Conservation (phyloP, 2,329 filamentous ascomycete genomes). For the Colletotrichum australisinense region DNA sequence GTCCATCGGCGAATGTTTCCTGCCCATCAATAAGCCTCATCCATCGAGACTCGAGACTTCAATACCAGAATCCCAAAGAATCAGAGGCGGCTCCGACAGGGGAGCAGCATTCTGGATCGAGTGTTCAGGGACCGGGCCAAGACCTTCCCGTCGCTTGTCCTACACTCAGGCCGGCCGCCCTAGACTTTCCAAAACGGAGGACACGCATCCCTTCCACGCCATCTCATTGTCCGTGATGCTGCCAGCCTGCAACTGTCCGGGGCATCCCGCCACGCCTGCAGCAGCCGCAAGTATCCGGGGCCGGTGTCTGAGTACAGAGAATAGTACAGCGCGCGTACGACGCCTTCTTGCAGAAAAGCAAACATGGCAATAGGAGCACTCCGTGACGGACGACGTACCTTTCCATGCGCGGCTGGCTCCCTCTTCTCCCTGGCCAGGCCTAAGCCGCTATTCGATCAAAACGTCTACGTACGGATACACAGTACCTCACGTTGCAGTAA, state of each 20-base stretch:
- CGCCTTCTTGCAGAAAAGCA: neutral
- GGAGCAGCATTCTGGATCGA: neutral
- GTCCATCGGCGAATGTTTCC: neutral
- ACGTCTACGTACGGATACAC: too few species aligned
- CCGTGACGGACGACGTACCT: neutral
- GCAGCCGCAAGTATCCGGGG: neutral
- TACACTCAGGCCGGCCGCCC: conserved; percentile 4
- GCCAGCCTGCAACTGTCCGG: conserved; percentile 15
- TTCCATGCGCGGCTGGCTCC: neutral
- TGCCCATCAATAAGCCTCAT: neutral
- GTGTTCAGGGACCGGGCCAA: conserved; percentile 25
- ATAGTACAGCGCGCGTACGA: neutral
- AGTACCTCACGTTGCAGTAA: neutral
- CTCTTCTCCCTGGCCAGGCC: neutral
- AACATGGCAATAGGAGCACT: neutral
- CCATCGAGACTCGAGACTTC: neutral
- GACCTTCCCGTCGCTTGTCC: conserved; percentile 16
- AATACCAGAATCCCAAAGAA: neutral
- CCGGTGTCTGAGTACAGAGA: neutral
- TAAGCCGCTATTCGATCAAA: neutral
- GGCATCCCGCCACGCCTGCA: conserved; percentile 7
- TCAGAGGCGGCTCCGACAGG: neutral
- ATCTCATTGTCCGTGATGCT: conserved; percentile 17
- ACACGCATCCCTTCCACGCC: conserved; percentile 23
- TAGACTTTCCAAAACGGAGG: conserved; percentile 27